A percentile compares a stretch with the other conserved stretches of the same genome.
phyloP scores from a whole-genome alignment of 768 basidiomycete species.

The Fomitopsis pulvina region DNA sequence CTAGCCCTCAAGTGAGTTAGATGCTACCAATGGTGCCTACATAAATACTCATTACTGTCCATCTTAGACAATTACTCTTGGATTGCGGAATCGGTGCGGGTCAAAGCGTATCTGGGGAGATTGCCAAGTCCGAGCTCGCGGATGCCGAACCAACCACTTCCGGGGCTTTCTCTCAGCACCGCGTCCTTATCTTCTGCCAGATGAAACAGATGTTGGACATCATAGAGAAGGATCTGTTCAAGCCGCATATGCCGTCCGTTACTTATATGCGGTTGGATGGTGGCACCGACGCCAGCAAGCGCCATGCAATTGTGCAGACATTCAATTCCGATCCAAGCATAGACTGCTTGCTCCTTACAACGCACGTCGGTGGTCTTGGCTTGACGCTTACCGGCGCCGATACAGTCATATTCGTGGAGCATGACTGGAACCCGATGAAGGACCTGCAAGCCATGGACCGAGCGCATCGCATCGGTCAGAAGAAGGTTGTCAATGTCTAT shows the following conservation, averaged over 20 bases:
- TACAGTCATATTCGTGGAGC: conserved; percentile 98
- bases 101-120: conserved; percentile 37
- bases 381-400: conserved; percentile 96
- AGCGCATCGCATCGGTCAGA: conserved; percentile 96
- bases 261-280: conserved; percentile 99
- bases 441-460: conserved; percentile 99
- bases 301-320: conserved; percentile 95
- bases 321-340: conserved; percentile 98
- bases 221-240: conserved; percentile 92
- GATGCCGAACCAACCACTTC: conserved; percentile 47
- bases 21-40: neutral
- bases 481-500: conserved; percentile 98
- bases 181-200: conserved; percentile 99
- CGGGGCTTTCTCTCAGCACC: conserved; percentile 82
- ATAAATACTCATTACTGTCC: conserved; percentile 5
- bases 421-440: conserved; percentile 99
- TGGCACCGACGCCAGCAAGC: conserved; percentile 84
- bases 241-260: conserved; percentile 86
- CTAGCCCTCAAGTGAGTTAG: conserved; percentile 74
- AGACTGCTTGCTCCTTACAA: conserved; percentile 91
- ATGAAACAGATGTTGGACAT: conserved; percentile 99
- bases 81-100: conserved; percentile 89
- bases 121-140: conserved; percentile 60
- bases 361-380: conserved; percentile 94
- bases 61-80: conserved; percentile 74